phyloP scores from a whole-genome alignment of 257 asterid genomes.

The Solanum chiquidenum region DNA sequence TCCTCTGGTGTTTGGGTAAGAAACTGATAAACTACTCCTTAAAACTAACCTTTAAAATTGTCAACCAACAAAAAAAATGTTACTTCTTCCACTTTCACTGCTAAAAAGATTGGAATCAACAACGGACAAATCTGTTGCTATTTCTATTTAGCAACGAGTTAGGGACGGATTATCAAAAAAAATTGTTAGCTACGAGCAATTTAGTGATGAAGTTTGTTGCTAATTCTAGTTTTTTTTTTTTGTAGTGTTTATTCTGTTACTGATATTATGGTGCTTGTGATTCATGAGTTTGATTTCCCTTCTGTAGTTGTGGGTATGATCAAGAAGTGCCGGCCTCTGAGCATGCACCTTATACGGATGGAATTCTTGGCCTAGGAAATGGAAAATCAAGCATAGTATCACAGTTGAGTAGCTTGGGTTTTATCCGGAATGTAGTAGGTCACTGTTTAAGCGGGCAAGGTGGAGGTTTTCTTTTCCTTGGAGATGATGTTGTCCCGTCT shows the following conservation, averaged over 20 bases:
- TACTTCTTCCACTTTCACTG: neutral
- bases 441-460: constrained; percentile 73
- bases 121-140: neutral
- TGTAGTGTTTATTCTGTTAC: neutral
- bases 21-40: neutral
- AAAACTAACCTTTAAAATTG: neutral
- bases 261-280: neutral
- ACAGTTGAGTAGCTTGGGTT: constrained; percentile 44
- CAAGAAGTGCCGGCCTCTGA: constrained; percentile 53
- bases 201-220: neutral
- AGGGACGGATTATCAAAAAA: neutral
- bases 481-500: constrained; percentile 59
- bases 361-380: constrained; percentile 85
- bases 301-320: constrained; percentile 75
- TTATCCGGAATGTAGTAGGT: constrained; percentile 60
- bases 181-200: neutral
- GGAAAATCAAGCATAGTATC: constrained; percentile 70
- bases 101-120: neutral
- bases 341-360: constrained; percentile 58
- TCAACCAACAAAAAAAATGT: neutral
- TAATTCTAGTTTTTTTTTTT: neutral
- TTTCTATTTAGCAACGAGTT: neutral
- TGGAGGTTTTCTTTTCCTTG: constrained; percentile 82
- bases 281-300: neutral
- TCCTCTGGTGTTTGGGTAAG: constrained; percentile 63